phyloP scores from a whole-genome alignment of 2,329 filamentous ascomycete genomes.

The Aureobasidium sp. region DNA sequence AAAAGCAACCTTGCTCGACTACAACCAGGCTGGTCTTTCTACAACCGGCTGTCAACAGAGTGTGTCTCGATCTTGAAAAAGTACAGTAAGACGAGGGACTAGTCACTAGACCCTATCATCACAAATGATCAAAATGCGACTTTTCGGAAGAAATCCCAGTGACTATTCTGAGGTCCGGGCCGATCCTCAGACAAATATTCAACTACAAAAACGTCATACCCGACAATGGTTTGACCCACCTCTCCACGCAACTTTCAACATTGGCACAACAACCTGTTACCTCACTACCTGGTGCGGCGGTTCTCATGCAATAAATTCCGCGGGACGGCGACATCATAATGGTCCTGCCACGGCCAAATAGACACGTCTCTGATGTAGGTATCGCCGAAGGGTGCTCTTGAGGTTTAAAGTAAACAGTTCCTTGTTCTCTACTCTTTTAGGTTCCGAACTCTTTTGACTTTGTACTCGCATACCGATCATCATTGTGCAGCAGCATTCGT shows the following conservation, averaged over 20 bases:
- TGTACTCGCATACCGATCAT: not conserved
- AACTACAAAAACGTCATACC: not conserved
- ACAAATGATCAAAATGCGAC: not conserved
- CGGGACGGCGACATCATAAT: conserved; percentile 3
- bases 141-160: no score
- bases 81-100: not conserved
- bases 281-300: not conserved
- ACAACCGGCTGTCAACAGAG: not conserved
- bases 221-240: not conserved
- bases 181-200: not conserved
- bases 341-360: not conserved
- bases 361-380: not conserved
- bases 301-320: not conserved
- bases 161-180: not conserved
- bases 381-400: not conserved
- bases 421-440: not conserved
- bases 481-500: not conserved
- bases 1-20: not conserved
- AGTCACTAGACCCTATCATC: not conserved
- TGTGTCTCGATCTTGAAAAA: not conserved
- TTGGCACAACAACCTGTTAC: not conserved
- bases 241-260: not conserved
- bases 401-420: not conserved
- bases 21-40: not conserved
- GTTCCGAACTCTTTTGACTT: not conserved